Evolutionary conservation across 768 basidiomycete genomes (phyloP).

Genomic region (Tephrocybe sp.): DNA sequence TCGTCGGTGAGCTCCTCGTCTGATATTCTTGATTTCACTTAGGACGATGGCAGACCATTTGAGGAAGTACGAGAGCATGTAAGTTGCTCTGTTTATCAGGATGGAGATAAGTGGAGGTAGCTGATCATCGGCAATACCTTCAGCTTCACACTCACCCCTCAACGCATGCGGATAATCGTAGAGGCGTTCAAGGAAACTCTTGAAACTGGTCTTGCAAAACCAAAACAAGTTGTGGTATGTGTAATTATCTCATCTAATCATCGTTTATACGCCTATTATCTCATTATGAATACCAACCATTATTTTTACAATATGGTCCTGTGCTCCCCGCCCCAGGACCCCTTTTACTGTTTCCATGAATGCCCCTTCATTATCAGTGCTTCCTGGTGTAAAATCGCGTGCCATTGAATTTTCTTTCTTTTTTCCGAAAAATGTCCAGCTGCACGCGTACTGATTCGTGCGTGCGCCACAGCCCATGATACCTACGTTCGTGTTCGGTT

Average conservation of each 20-base stretch:
- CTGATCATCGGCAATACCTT: slow-evolving; percentile 5
- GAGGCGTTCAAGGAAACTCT: slow-evolving; percentile 93
- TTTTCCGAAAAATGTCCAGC: background rate
- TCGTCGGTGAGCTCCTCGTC: background rate
- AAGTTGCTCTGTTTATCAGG: slow-evolving; percentile 37
- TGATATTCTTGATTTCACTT: slow-evolving; percentile 13
- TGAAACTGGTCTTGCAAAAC: slow-evolving; percentile 80
- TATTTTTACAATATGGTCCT: background rate
- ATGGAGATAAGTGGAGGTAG: slow-evolving; percentile 2
- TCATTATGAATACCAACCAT: background rate
- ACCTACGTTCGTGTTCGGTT: slow-evolving; percentile 94
- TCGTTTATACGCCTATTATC: background rate
- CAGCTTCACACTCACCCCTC: slow-evolving; percentile 85
- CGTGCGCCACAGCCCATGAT: slow-evolving; percentile 75
- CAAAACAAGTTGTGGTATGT: slow-evolving; percentile 85
- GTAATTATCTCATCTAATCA: slow-evolving; percentile 1
- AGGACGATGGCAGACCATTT: slow-evolving; percentile 95
- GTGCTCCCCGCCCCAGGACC: background rate
- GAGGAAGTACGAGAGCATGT: slow-evolving; percentile 85
- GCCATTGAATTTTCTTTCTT: background rate
- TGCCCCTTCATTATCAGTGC: background rate
- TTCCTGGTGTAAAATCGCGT: background rate
- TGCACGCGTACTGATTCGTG: slow-evolving; percentile 6
- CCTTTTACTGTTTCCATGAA: background rate
- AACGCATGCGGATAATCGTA: slow-evolving; percentile 94